These are phyloP conservation scores for Phaeotremella fagi DNA, from an alignment of 768 basidiomycete species.

Conservation along the genomic window DNA sequence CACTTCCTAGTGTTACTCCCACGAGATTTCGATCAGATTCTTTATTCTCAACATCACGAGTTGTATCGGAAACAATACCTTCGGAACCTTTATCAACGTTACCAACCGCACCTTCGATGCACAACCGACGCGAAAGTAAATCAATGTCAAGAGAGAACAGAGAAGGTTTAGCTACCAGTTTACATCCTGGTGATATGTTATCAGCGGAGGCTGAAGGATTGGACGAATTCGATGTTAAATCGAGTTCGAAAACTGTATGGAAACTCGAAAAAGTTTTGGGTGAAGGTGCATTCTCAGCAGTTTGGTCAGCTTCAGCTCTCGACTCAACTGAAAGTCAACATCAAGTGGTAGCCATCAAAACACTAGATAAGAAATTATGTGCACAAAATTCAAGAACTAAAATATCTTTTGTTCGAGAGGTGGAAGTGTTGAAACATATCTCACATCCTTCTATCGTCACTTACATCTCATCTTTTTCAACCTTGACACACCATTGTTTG, in stretches of 20 bases:
- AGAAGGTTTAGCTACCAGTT: constrained; percentile 1
- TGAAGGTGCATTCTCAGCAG: constrained; percentile 46
- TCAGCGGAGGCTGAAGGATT: constrained; percentile 4
- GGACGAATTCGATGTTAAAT: constrained; percentile 1
- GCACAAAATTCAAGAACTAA: constrained; percentile 65
- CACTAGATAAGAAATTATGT: constrained; percentile 53
- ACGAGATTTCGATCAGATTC: background rate
- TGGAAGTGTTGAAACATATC: constrained; percentile 76
- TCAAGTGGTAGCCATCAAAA: constrained; percentile 58
- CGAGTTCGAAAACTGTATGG: constrained; percentile 15
- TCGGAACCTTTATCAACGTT: constrained; percentile 1
- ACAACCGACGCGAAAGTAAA: constrained; percentile 12
- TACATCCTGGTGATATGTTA: constrained; percentile 9
- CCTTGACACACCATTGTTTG: constrained; percentile 67
- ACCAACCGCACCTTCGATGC: constrained; percentile 3
- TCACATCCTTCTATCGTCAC: constrained; percentile 75
- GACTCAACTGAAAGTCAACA: constrained; percentile 7
- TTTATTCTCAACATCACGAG: background rate
- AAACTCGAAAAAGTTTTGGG: constrained; percentile 35
- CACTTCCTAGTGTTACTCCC: background rate
- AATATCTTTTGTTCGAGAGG: constrained; percentile 74
- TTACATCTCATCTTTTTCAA: constrained; percentile 66
- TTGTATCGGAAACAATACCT: background rate
- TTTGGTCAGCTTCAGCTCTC: constrained; percentile 33
- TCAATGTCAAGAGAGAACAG: constrained; percentile 13